Evolutionary conservation across 2,329 filamentous ascomycete species (phyloP), one percentile per base, ranked within the genome.

Genomic region (Aspergillus pseudoviridinutans): DNA sequence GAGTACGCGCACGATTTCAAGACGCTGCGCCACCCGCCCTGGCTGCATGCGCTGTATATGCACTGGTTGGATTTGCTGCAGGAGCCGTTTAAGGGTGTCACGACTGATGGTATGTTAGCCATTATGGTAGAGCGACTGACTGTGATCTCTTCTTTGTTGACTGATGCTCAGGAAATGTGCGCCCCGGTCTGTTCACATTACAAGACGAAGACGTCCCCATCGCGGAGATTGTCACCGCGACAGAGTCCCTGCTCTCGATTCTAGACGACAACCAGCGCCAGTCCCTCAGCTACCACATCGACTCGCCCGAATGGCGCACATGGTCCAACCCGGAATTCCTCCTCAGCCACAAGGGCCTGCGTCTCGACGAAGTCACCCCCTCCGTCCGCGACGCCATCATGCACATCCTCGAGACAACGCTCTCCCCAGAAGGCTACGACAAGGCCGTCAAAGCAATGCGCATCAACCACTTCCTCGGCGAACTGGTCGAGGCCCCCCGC

Each of bases 301-400:
- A 90, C 74, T 85, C 86, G 1, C 84, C 83, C 1, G 85, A 90
- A 67, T 91, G 88, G 87, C 83, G 88, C 50, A 84, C 87, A 10
- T 85, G 83, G 83, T 83, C 80, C 6, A 92, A 92, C 68, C 89
- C 89, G 0, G 89, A 92, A 68, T 89, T 91, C 62, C 77, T 91
- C 0, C 76, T 91, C 14, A 82, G 83, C 54, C 76, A 86, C 70
- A 88, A 89, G 69, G 89, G 89, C 4, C 71, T 92, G 1, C 84
- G 89, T 1, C 81, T 91, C 0, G 89, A 92, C 64, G 86, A 89
- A 64, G 58, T 86, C 27, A 75, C 68, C 1, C 58, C 74, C 0
- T 51, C 76, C 0, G 69, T 82, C 22, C 79, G 81, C 2, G 70
- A 76, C 24, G 74, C 80, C 27, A 80, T 87, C 5, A 74, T 90